Percentiles rank a stretch among this genome's conserved stretches.
These are phyloP conservation scores for Paraphaeosphaeria minitans DNA, from an alignment of 2,329 filamentous ascomycete species.

Conservation along the genomic window DNA sequence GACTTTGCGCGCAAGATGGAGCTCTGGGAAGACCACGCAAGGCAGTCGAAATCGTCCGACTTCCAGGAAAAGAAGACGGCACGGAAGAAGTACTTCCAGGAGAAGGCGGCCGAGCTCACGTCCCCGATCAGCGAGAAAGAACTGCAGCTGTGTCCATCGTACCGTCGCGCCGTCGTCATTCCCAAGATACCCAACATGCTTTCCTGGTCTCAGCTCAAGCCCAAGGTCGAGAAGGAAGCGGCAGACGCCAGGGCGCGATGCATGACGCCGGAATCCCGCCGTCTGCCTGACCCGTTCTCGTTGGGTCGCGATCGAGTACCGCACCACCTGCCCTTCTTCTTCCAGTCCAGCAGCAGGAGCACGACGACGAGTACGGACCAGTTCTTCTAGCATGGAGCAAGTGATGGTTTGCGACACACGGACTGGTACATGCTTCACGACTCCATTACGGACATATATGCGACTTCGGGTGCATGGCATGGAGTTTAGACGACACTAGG, in stretches of 20 bases:
- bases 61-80: constrained; percentile 41
- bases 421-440: background rate
- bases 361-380: constrained; percentile 4
- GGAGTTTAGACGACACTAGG: background rate
- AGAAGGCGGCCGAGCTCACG: constrained; percentile 43
- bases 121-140: constrained; percentile 44
- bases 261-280: background rate
- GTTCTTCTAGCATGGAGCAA: background rate
- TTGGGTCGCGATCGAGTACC: background rate
- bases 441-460: background rate
- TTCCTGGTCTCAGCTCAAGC: constrained; percentile 44
- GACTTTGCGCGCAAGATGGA: constrained; percentile 46
- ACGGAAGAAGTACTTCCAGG: constrained; percentile 43
- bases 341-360: background rate
- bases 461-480: background rate
- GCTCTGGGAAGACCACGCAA: constrained; percentile 42
- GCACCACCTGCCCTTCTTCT: background rate
- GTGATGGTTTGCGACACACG: background rate
- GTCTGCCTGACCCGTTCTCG: background rate
- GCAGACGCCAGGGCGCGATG: constrained; percentile 21
- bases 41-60: constrained; percentile 34
- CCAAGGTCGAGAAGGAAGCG: constrained; percentile 44
- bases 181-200: constrained; percentile 45
- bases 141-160: constrained; percentile 47
- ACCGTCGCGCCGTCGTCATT: constrained; percentile 46